These are phyloP conservation scores for Boletellus ananiceps DNA, from an alignment of 768 basidiomycete species.

Conservation along the genomic window DNA sequence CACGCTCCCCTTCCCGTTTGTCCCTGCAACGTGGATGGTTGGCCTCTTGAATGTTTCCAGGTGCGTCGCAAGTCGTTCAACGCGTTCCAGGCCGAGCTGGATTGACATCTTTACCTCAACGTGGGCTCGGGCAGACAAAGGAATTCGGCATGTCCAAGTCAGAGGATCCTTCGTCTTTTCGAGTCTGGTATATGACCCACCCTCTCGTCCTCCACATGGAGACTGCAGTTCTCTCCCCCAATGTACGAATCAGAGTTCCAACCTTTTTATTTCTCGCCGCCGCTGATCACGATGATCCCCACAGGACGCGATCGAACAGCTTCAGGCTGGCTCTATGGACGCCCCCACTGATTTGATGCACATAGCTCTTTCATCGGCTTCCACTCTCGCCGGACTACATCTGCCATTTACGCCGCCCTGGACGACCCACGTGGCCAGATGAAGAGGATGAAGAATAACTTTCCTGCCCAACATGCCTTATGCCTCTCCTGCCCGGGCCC, in stretches of 20 bases:
- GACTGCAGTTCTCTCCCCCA: not conserved
- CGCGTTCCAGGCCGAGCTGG: conserved; percentile 60
- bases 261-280: not conserved
- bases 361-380: conserved; percentile 18
- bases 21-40: conserved; percentile 88
- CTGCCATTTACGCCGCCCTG: conserved; percentile 19
- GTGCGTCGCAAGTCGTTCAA: conserved; percentile 46
- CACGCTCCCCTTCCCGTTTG: conserved; percentile 96
- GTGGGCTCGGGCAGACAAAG: too few species aligned
- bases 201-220: not conserved
- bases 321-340: conserved; percentile 20
- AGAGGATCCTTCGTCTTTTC: too few species aligned
- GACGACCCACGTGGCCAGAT: conserved; percentile 17
- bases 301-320: conserved; percentile 19
- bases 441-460: conserved; percentile 8
- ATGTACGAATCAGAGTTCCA: conserved; percentile 15
- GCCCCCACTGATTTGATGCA: conserved; percentile 15
- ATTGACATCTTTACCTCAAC: conserved; percentile 47
- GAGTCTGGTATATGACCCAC: not conserved
- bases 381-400: conserved; percentile 13
- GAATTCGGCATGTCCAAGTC: too few species aligned
- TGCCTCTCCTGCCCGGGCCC: conserved; percentile 15
- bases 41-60: conserved; percentile 69
- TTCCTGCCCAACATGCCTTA: conserved; percentile 20
- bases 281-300: not conserved